Conservation (phyloP, 495 filamentous ascomycete species). For the Aspergillus conjunctus region DNA sequence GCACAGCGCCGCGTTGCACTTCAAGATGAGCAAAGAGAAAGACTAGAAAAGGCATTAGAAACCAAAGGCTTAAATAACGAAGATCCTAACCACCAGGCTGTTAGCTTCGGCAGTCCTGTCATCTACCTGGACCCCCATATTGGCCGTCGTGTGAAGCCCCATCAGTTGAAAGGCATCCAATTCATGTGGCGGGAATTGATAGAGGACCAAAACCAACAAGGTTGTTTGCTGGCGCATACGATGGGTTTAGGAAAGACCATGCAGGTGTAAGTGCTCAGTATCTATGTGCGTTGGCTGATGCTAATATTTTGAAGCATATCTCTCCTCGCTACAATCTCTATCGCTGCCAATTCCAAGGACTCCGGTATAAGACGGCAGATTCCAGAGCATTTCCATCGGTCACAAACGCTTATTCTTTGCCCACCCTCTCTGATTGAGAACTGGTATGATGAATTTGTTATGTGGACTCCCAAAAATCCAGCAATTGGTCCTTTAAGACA, state of each 20-base stretch:
- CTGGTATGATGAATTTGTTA: slow-evolving; percentile 75
- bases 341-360: slow-evolving; percentile 62
- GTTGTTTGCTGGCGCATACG: slow-evolving; percentile 85
- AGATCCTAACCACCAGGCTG: slow-evolving; percentile 54
- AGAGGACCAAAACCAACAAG: slow-evolving; percentile 57
- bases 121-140: slow-evolving; percentile 55
- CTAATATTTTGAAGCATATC: slow-evolving; percentile 53
- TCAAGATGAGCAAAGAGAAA: slow-evolving; percentile 51
- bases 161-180: slow-evolving; percentile 71
- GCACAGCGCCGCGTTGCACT: slow-evolving; percentile 47
- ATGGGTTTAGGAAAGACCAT: slow-evolving; percentile 96
- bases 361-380: slow-evolving; percentile 62
- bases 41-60: slow-evolving; percentile 47
- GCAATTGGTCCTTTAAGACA: slow-evolving; percentile 55
- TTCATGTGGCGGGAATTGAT: slow-evolving; percentile 91
- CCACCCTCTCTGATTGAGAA: slow-evolving; percentile 77
- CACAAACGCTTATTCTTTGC: slow-evolving; percentile 72
- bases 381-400: slow-evolving; percentile 59
- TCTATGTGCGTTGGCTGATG: neutral
- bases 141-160: slow-evolving; percentile 52
- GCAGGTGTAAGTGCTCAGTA: slow-evolving; percentile 61
- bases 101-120: slow-evolving; percentile 69
- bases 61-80: slow-evolving; percentile 43
- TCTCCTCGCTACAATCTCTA: slow-evolving; percentile 70
- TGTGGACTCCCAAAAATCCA: slow-evolving; percentile 60